Conservation (phyloP, 768 basidiomycete species). For the Terana coerulea region DNA sequence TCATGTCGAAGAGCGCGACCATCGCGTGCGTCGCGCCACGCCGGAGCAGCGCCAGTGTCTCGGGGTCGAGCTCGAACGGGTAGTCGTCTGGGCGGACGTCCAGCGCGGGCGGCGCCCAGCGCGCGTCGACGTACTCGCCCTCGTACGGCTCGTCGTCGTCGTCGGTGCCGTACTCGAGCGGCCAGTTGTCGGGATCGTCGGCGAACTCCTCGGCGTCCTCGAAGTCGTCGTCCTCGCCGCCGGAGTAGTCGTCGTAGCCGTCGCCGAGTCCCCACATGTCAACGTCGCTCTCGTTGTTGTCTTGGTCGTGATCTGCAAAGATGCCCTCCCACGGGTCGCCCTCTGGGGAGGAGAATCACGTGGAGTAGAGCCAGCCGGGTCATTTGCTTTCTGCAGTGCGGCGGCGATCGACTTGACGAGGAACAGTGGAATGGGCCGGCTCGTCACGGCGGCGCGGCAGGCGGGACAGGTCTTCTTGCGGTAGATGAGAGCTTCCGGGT, state of each 20-base stretch:
- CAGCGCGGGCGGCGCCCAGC: constrained; percentile 57
- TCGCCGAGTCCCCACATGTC: constrained; percentile 27
- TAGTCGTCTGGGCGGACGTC: constrained; percentile 32
- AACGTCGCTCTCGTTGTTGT: no score
- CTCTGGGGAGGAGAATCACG: constrained; percentile 29
- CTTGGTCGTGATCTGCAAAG: constrained; percentile 42
- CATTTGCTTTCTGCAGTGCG: constrained; percentile 44
- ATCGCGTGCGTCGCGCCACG: constrained; percentile 59
- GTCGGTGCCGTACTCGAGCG: constrained; percentile 24
- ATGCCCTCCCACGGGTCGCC: constrained; percentile 72
- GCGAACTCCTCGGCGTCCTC: constrained; percentile 29
- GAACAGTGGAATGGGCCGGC: constrained; percentile 66
- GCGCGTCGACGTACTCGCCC: constrained; percentile 40
- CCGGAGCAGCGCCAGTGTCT: constrained; percentile 42
- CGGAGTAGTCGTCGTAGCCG: constrained; percentile 17
- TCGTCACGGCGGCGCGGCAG: constrained; percentile 54
- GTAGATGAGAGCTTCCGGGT: constrained; percentile 43
- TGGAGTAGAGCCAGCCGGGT: constrained; percentile 18
- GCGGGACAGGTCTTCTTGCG: constrained; percentile 72
- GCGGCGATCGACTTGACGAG: constrained; percentile 58
- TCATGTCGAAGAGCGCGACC: constrained; percentile 52
- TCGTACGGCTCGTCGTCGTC: constrained; percentile 29
- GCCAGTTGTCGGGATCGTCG: constrained; percentile 24
- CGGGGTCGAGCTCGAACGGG: constrained; percentile 30
- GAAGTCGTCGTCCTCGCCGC: constrained; percentile 27